phyloP scores from a whole-genome alignment of 306 rosid species.

The Quercus mongolica region DNA sequence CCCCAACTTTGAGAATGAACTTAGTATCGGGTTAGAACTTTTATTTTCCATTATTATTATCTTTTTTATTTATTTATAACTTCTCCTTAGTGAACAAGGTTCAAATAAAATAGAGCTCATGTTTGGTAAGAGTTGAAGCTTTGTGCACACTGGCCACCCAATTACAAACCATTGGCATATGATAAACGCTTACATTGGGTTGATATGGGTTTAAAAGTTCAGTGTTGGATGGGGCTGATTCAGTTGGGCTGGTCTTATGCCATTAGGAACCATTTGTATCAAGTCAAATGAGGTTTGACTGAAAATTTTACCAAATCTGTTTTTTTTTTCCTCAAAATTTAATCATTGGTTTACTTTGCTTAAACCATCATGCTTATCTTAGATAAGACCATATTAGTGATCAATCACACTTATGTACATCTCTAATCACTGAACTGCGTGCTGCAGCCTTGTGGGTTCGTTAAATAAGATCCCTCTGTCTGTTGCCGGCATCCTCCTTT shows the following conservation, averaged over 20 bases:
- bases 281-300: neutral
- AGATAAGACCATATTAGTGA: neutral
- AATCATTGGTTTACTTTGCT: neutral
- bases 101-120: neutral
- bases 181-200: neutral
- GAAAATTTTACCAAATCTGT: neutral
- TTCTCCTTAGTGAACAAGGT: neutral
- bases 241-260: neutral
- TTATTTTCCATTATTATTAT: neutral
- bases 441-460: conserved; percentile 93
- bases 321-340: neutral
- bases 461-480: conserved; percentile 98
- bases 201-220: neutral
- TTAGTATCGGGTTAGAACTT: neutral
- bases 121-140: neutral
- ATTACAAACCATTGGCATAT: neutral
- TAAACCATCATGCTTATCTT: neutral
- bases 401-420: neutral
- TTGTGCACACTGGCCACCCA: neutral
- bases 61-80: too few species aligned
- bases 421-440: conserved; percentile 28
- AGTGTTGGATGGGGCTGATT: conserved; percentile 4
- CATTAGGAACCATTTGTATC: neutral
- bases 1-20: neutral
- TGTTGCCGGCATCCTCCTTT: conserved; percentile 81